A percentile compares a stretch with the other conserved stretches of the same genome.
Evolutionary conservation across 495 filamentous ascomycete species (phyloP).

Genomic region (Saxophila tyrrhenica): DNA sequence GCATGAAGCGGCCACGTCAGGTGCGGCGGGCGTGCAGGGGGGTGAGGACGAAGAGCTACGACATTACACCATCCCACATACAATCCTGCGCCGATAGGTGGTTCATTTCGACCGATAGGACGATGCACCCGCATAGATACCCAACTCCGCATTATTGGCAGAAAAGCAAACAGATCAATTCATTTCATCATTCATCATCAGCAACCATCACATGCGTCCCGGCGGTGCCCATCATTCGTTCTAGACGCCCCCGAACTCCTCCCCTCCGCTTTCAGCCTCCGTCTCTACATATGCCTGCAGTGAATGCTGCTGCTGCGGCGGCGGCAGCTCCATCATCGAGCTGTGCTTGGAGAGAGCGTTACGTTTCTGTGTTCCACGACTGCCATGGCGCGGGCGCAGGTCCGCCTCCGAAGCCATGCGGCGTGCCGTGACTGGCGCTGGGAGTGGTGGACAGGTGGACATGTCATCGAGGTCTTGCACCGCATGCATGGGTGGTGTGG

Average conservation of each 20-base stretch:
- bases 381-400: neutral
- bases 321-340: constrained; percentile 9
- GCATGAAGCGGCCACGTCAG: neutral
- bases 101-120: no score
- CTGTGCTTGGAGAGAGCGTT: neutral
- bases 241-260: no score
- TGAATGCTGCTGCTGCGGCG: neutral
- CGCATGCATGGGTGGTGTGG: no score
- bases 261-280: constrained; percentile 11
- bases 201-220: no score
- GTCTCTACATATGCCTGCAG: constrained; percentile 16
- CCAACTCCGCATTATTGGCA: neutral
- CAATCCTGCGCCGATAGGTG: neutral
- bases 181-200: neutral
- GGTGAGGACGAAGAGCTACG: no score
- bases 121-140: neutral
- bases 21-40: no score
- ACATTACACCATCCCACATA: neutral
- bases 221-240: no score
- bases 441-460: neutral
- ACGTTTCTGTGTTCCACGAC: neutral
- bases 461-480: no score
- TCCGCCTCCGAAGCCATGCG: constrained; percentile 7
- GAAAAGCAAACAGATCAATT: neutral
- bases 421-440: constrained; percentile 3